These are phyloP conservation scores for Adansonia grandidieri DNA, from an alignment of 441 rosid species.

Conservation along the genomic window DNA sequence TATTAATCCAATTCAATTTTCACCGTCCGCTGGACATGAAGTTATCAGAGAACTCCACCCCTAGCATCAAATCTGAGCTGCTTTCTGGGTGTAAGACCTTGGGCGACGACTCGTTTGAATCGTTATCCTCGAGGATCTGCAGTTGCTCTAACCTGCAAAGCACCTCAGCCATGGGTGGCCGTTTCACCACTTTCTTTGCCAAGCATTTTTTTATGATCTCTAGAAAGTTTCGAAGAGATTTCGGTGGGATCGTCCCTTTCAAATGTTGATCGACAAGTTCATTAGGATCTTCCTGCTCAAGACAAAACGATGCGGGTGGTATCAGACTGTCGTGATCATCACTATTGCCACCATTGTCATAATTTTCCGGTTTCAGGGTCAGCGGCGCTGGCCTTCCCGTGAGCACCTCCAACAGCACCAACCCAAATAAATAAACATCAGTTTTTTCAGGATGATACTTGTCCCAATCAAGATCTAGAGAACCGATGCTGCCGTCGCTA, in stretches of 20 bases:
- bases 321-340: background rate
- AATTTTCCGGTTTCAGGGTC: background rate
- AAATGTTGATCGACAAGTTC: background rate
- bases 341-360: background rate
- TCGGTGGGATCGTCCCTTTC: background rate
- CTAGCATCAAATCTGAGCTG: slow-evolving; percentile 15
- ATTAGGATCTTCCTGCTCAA: background rate
- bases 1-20: background rate
- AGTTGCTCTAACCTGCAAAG: slow-evolving; percentile 1
- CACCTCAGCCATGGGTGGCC: background rate
- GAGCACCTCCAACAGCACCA: slow-evolving; percentile 77
- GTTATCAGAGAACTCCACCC: background rate
- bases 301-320: background rate
- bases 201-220: slow-evolving; percentile 4
- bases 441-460: slow-evolving; percentile 31
- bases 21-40: background rate
- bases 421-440: slow-evolving; percentile 85
- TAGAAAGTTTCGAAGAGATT: background rate
- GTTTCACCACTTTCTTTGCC: background rate
- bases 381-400: slow-evolving; percentile 44
- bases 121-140: background rate
- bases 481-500: slow-evolving; percentile 55
- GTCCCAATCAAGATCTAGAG: slow-evolving; percentile 26
- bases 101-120: background rate
- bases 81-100: background rate